Percentiles rank a stretch among this genome's conserved stretches.
Evolutionary conservation across 768 basidiomycete genomes (phyloP).

Genomic region (Tylopilus felleus): DNA sequence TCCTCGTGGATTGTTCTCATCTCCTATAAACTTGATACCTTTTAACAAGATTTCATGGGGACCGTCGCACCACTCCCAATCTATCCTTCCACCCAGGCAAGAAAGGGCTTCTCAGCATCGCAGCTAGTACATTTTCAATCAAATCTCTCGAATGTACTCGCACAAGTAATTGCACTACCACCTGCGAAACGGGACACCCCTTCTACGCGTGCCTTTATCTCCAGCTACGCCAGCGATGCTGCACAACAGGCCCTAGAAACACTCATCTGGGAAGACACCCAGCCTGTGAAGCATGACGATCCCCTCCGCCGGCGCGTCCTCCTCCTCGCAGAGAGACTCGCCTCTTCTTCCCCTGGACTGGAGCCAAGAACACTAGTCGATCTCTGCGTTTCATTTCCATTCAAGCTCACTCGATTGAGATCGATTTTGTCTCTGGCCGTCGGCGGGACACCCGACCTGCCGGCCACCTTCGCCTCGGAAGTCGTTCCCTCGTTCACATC

Average conservation of each 20-base stretch:
- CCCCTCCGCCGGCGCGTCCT: slow-evolving; percentile 48
- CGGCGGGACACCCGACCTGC: slow-evolving; percentile 31
- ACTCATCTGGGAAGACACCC: slow-evolving; percentile 53
- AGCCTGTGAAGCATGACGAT: slow-evolving; percentile 36
- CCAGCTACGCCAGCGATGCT: slow-evolving; percentile 54
- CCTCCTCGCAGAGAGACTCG: slow-evolving; percentile 55
- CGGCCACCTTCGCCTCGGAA: slow-evolving; percentile 37
- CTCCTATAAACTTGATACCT: neutral
- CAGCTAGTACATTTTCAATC: slow-evolving; percentile 47
- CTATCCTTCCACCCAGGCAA: slow-evolving; percentile 51
- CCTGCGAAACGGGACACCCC: slow-evolving; percentile 44
- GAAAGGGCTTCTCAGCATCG: slow-evolving; percentile 49
- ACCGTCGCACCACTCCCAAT: slow-evolving; percentile 41
- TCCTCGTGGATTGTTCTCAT: neutral
- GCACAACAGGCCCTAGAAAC: slow-evolving; percentile 51
- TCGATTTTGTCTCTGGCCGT: slow-evolving; percentile 42
- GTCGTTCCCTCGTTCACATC: slow-evolving; percentile 56
- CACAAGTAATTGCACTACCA: slow-evolving; percentile 46
- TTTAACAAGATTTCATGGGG: slow-evolving; percentile 24
- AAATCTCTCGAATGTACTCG: slow-evolving; percentile 47
- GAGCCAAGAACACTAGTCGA: slow-evolving; percentile 59
- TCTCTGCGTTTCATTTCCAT: slow-evolving; percentile 55
- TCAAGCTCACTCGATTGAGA: slow-evolving; percentile 42
- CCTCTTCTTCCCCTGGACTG: slow-evolving; percentile 37
- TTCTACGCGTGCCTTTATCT: slow-evolving; percentile 47